These are phyloP conservation scores for Ceratopteris richardii DNA, from an alignment of 75 land plant species.

Conservation along the genomic window DNA sequence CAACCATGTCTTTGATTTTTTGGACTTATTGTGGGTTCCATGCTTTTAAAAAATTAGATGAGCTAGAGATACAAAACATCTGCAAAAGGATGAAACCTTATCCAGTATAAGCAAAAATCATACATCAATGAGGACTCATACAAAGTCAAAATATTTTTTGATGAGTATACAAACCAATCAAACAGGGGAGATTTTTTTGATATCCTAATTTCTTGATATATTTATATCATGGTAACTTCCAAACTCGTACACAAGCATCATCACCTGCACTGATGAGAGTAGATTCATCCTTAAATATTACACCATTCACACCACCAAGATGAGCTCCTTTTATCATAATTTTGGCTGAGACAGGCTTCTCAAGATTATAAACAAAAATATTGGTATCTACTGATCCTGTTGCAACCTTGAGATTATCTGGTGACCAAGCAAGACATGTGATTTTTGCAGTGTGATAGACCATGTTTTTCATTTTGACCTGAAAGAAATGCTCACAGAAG, in stretches of 20 bases:
- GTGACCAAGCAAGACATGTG: slow-evolving; percentile 87
- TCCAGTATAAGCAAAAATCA: no score
- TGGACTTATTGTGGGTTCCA: no score
- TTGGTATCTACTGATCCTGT: slow-evolving; percentile 84
- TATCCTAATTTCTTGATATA: no score
- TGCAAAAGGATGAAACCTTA: no score
- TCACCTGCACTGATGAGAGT: slow-evolving; percentile 80
- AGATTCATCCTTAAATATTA: slow-evolving; percentile 53
- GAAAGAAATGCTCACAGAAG: no score
- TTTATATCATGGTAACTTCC: slow-evolving; percentile 39
- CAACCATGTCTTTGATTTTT: no score
- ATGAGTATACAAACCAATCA: no score
- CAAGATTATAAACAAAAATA: slow-evolving; percentile 66
- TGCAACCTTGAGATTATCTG: slow-evolving; percentile 69
- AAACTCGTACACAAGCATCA: slow-evolving; percentile 80
- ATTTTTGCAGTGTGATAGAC: slow-evolving; percentile 86
- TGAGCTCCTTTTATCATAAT: slow-evolving; percentile 80
- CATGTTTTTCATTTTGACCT: slow-evolving; percentile 96
- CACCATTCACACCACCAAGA: slow-evolving; percentile 75
- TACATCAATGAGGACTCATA: no score
- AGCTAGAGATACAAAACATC: no score
- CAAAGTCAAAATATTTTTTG: no score
- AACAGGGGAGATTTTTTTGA: no score
- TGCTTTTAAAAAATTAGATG: no score
- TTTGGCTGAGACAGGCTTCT: slow-evolving; percentile 65